Percentiles rank a stretch among this genome's conserved stretches.
phyloP scores from a whole-genome alignment of 257 asterid genomes.

The Jaltomata sinuosa region DNA sequence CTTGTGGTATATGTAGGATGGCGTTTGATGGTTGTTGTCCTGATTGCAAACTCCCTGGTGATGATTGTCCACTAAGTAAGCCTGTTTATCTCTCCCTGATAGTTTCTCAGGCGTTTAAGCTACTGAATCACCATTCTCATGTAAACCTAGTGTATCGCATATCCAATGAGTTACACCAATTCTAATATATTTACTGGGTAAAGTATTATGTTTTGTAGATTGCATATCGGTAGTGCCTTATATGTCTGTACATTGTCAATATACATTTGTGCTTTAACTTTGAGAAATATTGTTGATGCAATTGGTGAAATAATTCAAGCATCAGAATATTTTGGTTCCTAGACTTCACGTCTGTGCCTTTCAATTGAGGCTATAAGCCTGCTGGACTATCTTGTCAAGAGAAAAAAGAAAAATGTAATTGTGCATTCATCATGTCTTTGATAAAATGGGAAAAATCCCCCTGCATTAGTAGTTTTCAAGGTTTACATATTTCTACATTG shows the following conservation, averaged over 20 bases:
- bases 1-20: conserved; percentile 92
- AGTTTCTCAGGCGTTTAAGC: neutral
- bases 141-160: neutral
- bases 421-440: neutral
- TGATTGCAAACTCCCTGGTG: conserved; percentile 88
- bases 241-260: neutral
- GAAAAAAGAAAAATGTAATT: neutral
- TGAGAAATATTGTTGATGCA: neutral
- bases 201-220: neutral
- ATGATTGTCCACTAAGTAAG: conserved; percentile 86
- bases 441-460: neutral
- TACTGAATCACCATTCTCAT: neutral
- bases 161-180: neutral
- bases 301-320: neutral
- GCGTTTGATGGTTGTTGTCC: conserved; percentile 91
- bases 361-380: neutral
- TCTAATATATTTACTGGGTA: neutral
- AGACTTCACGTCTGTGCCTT: neutral
- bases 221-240: neutral
- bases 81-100: neutral
- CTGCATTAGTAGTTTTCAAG: neutral
- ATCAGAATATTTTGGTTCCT: neutral
- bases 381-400: neutral
- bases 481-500: neutral
- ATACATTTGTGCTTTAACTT: neutral